Evolutionary conservation across 2,329 filamentous ascomycete genomes (phyloP), one percentile per base, ranked within the genome.

Genomic region (Pseudopithomyces maydicus): DNA sequence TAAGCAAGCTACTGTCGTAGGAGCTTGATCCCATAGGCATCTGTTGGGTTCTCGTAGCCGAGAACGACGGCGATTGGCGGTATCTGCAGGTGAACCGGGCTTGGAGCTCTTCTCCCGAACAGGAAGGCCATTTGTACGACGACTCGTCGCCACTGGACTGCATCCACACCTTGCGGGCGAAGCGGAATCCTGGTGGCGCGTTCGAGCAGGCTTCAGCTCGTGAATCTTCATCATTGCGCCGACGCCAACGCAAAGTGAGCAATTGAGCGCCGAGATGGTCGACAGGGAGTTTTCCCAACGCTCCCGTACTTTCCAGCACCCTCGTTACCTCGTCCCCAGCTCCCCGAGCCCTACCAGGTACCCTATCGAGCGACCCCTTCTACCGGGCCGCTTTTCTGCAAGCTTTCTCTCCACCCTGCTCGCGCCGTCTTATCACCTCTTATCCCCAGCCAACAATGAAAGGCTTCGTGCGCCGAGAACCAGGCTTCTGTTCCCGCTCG

Each of bases 21-120:
- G 22, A 43, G 38, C 14, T 32, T 22, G 23, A 11, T 17, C 32
- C 32, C 35, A 32, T 20, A n/a, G n/a, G n/a, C n/a, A n/a, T n/a
- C n/a, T n/a, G n/a, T n/a, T n/a, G n/a, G 33, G 22, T 22, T 22
- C 6, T 32, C n/a, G 15, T 46, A 20, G 47, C 47, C 36, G 15
- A 17, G 22, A 10, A 10, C 23, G 10, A 23, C 5, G 7, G 47
- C 26, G 36, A 50, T 50, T 50, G 47, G 33, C 23, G n/a, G 26
- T 35, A 20, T 22, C 48, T 42, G 48, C 48, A n/a, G 48, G 36
- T 51, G 48, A 22, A 5, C 36, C 36, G 23, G 48, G 48, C 15
- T 35, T 15, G 32, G 26, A 43, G 23, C 26, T 42, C 7, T 33
- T 35, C 15, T 17, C 48, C 23, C 15, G 36, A 51, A 43, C 4